Conservation (phyloP, 805 yeast genomes). For the Kodamaea restingae region DNA sequence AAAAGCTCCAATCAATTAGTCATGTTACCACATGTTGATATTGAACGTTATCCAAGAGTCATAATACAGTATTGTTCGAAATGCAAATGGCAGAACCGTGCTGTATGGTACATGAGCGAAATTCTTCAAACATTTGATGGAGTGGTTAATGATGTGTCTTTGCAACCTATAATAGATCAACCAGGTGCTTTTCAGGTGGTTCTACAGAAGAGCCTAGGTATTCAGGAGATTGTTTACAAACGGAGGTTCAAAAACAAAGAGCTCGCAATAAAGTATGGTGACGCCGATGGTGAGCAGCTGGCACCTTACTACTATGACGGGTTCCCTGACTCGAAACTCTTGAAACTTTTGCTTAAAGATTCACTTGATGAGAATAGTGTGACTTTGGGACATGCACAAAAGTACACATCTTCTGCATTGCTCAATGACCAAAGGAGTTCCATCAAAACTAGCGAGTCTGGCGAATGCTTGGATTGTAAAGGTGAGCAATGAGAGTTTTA, state of each 20-base stretch:
- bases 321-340: slow-evolving; percentile 79
- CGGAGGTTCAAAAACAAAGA: slow-evolving; percentile 45
- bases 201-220: slow-evolving; percentile 3
- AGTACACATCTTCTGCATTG: slow-evolving; percentile 2
- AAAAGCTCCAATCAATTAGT: background rate
- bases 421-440: background rate
- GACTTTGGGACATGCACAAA: slow-evolving; percentile 63
- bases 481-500: background rate
- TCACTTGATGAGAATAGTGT: slow-evolving; percentile 47
- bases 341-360: slow-evolving; percentile 66
- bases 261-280: slow-evolving; percentile 16
- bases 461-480: background rate
- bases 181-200: slow-evolving; percentile 20
- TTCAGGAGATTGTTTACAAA: slow-evolving; percentile 43
- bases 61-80: slow-evolving; percentile 71
- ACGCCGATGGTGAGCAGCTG: slow-evolving; percentile 18
- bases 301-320: slow-evolving; percentile 51
- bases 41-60: slow-evolving; percentile 51
- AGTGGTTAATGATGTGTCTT: slow-evolving; percentile 37
- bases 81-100: slow-evolving; percentile 87
- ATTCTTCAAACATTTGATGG: slow-evolving; percentile 75
- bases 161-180: slow-evolving; percentile 21
- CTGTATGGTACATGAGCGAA: slow-evolving; percentile 86
- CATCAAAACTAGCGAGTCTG: background rate
- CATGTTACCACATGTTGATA: background rate